Conservation (phyloP, 2,329 filamentous ascomycete genomes). For the Acarospora socialis region DNA sequence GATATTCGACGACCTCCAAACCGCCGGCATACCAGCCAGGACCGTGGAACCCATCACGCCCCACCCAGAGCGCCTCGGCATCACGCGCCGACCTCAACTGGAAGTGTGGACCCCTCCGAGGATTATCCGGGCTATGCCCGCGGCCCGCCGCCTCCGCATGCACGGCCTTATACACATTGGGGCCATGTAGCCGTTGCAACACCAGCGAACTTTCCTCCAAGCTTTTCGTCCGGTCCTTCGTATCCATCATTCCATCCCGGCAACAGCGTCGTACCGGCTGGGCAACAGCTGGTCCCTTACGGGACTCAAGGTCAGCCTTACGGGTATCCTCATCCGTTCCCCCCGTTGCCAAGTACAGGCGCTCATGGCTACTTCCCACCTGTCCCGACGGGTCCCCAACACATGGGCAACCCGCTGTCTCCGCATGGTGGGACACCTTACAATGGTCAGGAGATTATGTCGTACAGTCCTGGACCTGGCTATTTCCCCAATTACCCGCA, state of each 20-base stretch:
- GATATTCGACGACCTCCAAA: conserved; percentile 22
- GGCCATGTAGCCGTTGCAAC: conserved; percentile 4
- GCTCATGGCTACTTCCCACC: conserved; percentile 12
- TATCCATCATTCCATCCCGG: conserved; percentile 11
- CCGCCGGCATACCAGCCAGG: conserved; percentile 24
- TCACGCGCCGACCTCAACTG: conserved; percentile 37
- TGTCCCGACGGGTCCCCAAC: conserved; percentile 2
- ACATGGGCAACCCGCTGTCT: background rate
- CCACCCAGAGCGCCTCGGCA: conserved; percentile 30
- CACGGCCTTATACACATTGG: conserved; percentile 10
- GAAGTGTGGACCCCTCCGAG: conserved; percentile 51
- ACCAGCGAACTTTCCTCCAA: conserved; percentile 10
- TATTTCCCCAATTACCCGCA: conserved; percentile 11
- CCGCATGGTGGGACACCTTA: conserved; percentile 4
- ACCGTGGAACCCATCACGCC: conserved; percentile 24
- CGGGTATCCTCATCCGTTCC: conserved; percentile 10
- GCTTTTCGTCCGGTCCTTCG: conserved; percentile 10
- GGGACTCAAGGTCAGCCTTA: conserved; percentile 6
- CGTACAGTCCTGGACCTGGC: conserved; percentile 4
- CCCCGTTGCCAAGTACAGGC: conserved; percentile 1
- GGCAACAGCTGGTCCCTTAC: conserved; percentile 12
- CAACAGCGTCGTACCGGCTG: conserved; percentile 11
- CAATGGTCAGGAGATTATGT: conserved; percentile 10
- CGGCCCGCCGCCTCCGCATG: conserved; percentile 19
- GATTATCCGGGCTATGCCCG: conserved; percentile 41